These are phyloP conservation scores for Hypoxylon trugodes DNA, from an alignment of 495 filamentous ascomycete genomes.

Conservation along the genomic window DNA sequence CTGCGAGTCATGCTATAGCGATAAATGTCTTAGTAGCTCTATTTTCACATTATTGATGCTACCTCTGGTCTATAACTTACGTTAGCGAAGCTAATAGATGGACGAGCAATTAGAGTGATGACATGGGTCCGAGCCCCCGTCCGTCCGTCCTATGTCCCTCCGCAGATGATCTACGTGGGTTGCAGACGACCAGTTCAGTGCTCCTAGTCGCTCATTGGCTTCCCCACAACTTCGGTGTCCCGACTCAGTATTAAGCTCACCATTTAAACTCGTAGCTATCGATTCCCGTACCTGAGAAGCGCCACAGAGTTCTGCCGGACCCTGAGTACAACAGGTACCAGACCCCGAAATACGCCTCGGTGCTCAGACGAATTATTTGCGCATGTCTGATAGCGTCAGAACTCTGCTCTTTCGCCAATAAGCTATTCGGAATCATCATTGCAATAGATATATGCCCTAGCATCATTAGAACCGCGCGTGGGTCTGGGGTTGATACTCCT, in stretches of 20 bases:
- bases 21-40: not conserved
- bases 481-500: slow-evolving; percentile 7
- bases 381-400: not conserved
- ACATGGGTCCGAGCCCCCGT: slow-evolving; percentile 17
- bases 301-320: slow-evolving; percentile 5
- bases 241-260: slow-evolving; percentile 16
- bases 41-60: not conserved
- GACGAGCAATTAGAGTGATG: not conserved
- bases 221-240: slow-evolving; percentile 7
- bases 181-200: slow-evolving; percentile 4
- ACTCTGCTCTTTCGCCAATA: not conserved
- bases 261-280: slow-evolving; percentile 8
- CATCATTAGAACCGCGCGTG: not conserved
- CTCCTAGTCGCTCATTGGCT: slow-evolving; percentile 16
- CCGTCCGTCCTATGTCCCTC: no score
- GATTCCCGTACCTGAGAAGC: slow-evolving; percentile 15
- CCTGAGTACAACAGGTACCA: slow-evolving; percentile 13
- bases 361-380: not conserved
- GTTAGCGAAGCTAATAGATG: slow-evolving; percentile 7
- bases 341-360: not conserved
- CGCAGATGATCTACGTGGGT: slow-evolving; percentile 20
- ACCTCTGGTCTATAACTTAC: slow-evolving; percentile 7
- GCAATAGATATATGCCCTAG: not conserved
- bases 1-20: slow-evolving; percentile 22
- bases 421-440: not conserved